phyloP scores from a whole-genome alignment of 148 eudicot species.

The Silene latifolia region DNA sequence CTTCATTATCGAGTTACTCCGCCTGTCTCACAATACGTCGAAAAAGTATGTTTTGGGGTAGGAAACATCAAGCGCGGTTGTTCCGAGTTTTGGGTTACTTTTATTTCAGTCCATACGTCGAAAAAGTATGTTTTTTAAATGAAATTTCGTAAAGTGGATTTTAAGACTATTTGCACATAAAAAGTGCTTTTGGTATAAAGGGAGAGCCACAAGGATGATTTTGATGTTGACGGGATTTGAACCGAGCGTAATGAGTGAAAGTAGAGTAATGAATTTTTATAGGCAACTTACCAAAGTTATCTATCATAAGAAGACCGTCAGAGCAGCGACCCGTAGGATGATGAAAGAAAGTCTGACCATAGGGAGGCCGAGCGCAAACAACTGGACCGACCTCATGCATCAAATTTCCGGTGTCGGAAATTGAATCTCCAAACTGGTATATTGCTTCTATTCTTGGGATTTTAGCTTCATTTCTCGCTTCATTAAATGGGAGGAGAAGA shows the following conservation, averaged over 20 bases:
- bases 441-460: neutral
- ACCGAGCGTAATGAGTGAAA: no score
- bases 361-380: constrained; percentile 9
- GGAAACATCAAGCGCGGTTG: no score
- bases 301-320: constrained; percentile 26
- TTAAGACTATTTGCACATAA: neutral
- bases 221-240: no score
- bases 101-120: no score
- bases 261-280: no score
- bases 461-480: neutral
- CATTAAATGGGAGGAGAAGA: neutral
- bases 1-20: no score
- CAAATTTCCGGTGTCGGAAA: constrained; percentile 26
- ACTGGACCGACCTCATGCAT: neutral
- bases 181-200: no score
- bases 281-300: constrained; percentile 14
- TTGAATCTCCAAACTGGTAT: constrained; percentile 27
- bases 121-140: no score
- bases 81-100: no score
- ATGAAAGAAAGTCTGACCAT: constrained; percentile 17
- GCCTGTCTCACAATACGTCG: no score
- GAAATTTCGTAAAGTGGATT: neutral
- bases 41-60: no score
- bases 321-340: constrained; percentile 30
- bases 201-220: no score